phyloP scores from a whole-genome alignment of 306 rosid species.

The peach (Prunus persica) region DNA sequence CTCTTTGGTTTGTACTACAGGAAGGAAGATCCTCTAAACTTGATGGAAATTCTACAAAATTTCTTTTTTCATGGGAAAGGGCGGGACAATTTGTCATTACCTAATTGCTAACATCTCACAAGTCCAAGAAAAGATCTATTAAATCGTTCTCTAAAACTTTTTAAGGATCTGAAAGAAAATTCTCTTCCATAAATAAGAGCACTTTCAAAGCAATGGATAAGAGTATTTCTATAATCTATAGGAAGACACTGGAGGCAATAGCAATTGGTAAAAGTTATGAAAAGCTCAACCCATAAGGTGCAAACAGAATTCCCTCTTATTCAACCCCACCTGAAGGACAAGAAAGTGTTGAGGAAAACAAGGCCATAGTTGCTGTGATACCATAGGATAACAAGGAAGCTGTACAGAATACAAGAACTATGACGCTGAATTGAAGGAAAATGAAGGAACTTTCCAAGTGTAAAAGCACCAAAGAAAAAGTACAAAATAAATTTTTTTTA shows the following conservation, averaged over 20 bases:
- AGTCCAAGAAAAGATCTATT: neutral
- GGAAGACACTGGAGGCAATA: neutral
- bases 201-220: neutral
- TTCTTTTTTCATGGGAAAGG: neutral
- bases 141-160: too few species aligned
- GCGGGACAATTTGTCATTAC: neutral
- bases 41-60: neutral
- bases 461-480: neutral
- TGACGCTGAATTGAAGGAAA: neutral
- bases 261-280: neutral
- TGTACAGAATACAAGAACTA: neutral
- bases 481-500: too few species aligned
- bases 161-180: neutral
- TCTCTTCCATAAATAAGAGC: neutral
- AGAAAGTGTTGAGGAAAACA: neutral
- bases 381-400: neutral
- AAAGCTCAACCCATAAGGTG: neutral
- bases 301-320: neutral
- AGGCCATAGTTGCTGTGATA: neutral
- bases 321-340: neutral
- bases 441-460: neutral
- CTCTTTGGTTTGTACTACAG: neutral
- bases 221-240: neutral
- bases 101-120: neutral
- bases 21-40: neutral